A percentile compares a stretch with the other conserved stretches of the same genome.
Conservation (phyloP, 1,284 basidiomycete species). For the Hypsizygus ulmarius region DNA sequence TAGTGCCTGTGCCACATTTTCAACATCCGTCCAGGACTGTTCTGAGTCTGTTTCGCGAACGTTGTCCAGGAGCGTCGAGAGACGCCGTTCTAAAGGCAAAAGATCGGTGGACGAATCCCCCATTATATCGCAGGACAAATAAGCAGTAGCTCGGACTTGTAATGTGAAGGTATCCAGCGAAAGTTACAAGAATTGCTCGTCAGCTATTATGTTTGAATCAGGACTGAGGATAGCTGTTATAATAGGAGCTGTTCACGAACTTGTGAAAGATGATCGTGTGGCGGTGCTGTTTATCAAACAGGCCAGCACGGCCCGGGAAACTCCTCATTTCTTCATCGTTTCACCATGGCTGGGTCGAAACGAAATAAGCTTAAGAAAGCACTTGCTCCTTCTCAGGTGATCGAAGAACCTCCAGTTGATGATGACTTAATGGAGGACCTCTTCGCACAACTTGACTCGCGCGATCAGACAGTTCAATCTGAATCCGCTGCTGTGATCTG, state of each 20-base stretch:
- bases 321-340: neutral
- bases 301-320: neutral
- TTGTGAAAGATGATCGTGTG: conserved; percentile 8
- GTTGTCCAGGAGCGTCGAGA: conserved; percentile 33
- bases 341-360: conserved; percentile 36
- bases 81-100: conserved; percentile 27
- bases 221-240: neutral
- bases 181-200: neutral
- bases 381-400: conserved; percentile 24
- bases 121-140: conserved; percentile 13
- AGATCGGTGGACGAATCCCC: conserved; percentile 25
- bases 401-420: conserved; percentile 35
- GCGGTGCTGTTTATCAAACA: conserved; percentile 12
- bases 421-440: conserved; percentile 70
- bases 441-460: conserved; percentile 67
- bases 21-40: conserved; percentile 51
- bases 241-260: neutral
- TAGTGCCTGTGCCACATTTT: conserved; percentile 53
- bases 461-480: conserved; percentile 46
- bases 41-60: conserved; percentile 33
- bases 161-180: neutral
- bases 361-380: conserved; percentile 53
- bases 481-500: conserved; percentile 51
- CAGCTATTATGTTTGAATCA: neutral
- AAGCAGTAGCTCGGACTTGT: neutral